Percentiles rank a stretch among this genome's conserved stretches.
Evolutionary conservation across 2,329 filamentous ascomycete genomes (phyloP).

Genomic region (Phyllosticta citrichinensis): DNA sequence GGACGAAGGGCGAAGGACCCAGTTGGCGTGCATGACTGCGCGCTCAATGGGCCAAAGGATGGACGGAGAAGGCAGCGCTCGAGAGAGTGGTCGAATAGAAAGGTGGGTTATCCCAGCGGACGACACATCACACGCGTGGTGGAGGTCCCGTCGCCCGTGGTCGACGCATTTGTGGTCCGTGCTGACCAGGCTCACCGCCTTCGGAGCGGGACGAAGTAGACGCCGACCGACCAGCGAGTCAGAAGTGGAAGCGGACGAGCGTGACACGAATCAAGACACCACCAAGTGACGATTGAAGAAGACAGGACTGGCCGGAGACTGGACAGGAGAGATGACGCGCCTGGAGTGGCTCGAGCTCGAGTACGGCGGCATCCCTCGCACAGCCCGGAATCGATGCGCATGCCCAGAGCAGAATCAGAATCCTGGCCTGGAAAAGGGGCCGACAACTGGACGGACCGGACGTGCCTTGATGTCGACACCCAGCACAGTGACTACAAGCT

Average conservation of each 20-base stretch:
- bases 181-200: too few species aligned
- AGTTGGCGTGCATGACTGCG: neutral
- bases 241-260: too few species aligned
- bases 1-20: neutral
- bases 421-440: neutral
- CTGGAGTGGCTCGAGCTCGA: neutral
- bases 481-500: too few species aligned
- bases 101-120: neutral
- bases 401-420: neutral
- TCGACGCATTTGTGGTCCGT: too few species aligned
- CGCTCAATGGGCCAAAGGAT: neutral
- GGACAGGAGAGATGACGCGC: too few species aligned
- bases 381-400: neutral
- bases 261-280: too few species aligned
- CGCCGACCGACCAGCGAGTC: too few species aligned
- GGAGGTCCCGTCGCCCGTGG: too few species aligned
- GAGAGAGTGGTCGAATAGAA: neutral
- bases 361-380: too few species aligned
- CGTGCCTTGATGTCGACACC: neutral
- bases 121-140: neutral
- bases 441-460: neutral
- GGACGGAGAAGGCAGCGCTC: neutral
- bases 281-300: too few species aligned
- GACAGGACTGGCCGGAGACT: too few species aligned
- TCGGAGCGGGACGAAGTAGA: too few species aligned